phyloP scores from a whole-genome alignment of 2,329 filamentous ascomycete species.

The Ophiocordyceps robertsii region DNA sequence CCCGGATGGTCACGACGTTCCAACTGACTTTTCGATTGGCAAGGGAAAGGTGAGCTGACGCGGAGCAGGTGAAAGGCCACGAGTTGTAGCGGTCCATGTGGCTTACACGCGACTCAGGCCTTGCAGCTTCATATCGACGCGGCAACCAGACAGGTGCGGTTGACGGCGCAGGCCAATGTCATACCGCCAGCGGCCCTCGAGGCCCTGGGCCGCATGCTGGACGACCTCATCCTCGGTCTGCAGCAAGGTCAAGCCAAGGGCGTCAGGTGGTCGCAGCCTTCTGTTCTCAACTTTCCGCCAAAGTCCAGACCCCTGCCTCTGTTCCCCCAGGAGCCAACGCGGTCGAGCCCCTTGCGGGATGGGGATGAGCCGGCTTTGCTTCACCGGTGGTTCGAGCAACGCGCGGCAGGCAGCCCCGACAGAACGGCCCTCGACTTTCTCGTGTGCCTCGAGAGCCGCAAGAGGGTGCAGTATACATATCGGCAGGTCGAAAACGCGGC shows the following conservation, averaged over 20 bases:
- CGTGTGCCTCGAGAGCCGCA: background rate
- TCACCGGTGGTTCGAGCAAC: constrained; percentile 1
- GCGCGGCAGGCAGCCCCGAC: background rate
- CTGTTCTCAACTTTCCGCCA: background rate
- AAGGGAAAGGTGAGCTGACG: constrained; percentile 1
- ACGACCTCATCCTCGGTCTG: background rate
- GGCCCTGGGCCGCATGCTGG: background rate
- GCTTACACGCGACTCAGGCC: background rate
- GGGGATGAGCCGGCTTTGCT: background rate
- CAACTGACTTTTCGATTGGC: constrained; percentile 6
- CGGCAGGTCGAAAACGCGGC: background rate
- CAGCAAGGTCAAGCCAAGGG: background rate
- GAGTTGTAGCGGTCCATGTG: background rate
- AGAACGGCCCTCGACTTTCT: constrained; percentile 1
- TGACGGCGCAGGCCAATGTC: background rate
- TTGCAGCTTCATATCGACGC: background rate
- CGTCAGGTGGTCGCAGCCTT: background rate
- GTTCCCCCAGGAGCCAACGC: background rate
- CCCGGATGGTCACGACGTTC: background rate
- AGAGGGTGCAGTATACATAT: constrained; percentile 1
- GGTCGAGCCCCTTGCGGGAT: background rate
- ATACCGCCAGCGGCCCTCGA: background rate
- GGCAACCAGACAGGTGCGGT: background rate
- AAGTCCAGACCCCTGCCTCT: background rate
- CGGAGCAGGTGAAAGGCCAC: background rate